phyloP scores from a whole-genome alignment of 2,329 filamentous ascomycete genomes.

The Macrophomina phaseolina region DNA sequence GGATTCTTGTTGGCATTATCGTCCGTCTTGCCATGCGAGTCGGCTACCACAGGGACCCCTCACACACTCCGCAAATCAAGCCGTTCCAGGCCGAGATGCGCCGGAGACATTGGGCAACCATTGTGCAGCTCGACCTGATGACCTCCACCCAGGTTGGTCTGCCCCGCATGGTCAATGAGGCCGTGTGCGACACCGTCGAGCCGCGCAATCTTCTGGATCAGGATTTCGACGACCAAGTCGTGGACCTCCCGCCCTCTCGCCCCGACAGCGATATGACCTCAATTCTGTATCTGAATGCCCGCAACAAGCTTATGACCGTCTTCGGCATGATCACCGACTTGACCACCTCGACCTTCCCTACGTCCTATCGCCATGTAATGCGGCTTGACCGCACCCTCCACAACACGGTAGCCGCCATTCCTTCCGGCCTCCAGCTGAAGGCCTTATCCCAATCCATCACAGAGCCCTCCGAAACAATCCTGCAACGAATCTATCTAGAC shows the following conservation, averaged over 20 bases:
- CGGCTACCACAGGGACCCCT: too few relatives aligned
- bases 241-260: conserved; percentile 38
- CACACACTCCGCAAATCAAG: too few relatives aligned
- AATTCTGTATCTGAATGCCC: conserved; percentile 36
- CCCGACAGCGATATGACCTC: conserved; percentile 37
- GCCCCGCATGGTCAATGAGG: conserved; percentile 45
- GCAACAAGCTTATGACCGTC: conserved; percentile 33
- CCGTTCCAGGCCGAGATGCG: too few relatives aligned
- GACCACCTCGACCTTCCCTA: conserved; percentile 35
- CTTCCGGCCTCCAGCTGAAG: not conserved
- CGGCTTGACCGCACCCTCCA: conserved; percentile 37
- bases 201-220: conserved; percentile 50
- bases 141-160: conserved; percentile 47
- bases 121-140: conserved; percentile 38
- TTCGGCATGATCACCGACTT: conserved; percentile 40
- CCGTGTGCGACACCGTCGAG: conserved; percentile 46
- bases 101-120: too few relatives aligned
- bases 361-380: conserved; percentile 39
- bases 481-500: conserved; percentile 40
- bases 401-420: conserved; percentile 30
- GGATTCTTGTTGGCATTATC: too few relatives aligned
- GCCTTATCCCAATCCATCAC: conserved; percentile 7
- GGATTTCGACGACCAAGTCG: conserved; percentile 47
- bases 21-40: too few relatives aligned
- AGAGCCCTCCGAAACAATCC: conserved; percentile 31